Evolutionary conservation across 257 asterid species (phyloP).

Genomic region (Nicotiana paniculata): DNA sequence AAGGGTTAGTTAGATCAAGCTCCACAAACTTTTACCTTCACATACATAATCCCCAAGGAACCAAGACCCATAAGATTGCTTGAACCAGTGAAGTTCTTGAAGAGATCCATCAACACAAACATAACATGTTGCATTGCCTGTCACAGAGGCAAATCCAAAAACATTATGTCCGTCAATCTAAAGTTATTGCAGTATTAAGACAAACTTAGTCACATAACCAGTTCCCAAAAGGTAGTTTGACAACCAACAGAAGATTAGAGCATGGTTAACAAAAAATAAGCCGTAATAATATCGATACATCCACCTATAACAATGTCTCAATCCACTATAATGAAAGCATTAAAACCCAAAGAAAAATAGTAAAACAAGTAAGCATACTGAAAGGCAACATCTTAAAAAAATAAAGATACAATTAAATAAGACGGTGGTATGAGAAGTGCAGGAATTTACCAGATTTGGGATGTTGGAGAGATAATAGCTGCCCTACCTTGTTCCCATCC

Average conservation of each 20-base stretch:
- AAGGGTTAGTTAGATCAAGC: neutral
- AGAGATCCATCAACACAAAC: constrained; percentile 43
- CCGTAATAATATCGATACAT: neutral
- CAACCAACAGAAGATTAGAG: neutral
- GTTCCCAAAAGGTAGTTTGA: neutral
- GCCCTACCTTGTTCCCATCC: constrained; percentile 35
- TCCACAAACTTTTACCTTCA: constrained; percentile 52
- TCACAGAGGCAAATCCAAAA: constrained; percentile 3
- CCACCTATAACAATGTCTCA: neutral
- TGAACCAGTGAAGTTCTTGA: constrained; percentile 88
- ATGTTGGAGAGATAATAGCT: constrained; percentile 60
- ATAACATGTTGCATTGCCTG: constrained; percentile 64
- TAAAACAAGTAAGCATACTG: neutral
- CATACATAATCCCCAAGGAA: constrained; percentile 88
- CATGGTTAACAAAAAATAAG: neutral
- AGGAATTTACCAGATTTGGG: constrained; percentile 71
- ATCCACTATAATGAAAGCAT: neutral
- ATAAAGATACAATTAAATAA: neutral
- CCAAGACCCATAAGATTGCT: constrained; percentile 93
- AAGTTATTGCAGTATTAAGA: neutral
- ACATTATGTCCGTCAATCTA: neutral
- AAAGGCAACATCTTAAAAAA: neutral
- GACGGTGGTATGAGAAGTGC: neutral
- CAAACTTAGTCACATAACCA: neutral
- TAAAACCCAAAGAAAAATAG: neutral